Evolutionary conservation across 495 filamentous ascomycete genomes (phyloP).

Genomic region (Aspergillus baeticus): DNA sequence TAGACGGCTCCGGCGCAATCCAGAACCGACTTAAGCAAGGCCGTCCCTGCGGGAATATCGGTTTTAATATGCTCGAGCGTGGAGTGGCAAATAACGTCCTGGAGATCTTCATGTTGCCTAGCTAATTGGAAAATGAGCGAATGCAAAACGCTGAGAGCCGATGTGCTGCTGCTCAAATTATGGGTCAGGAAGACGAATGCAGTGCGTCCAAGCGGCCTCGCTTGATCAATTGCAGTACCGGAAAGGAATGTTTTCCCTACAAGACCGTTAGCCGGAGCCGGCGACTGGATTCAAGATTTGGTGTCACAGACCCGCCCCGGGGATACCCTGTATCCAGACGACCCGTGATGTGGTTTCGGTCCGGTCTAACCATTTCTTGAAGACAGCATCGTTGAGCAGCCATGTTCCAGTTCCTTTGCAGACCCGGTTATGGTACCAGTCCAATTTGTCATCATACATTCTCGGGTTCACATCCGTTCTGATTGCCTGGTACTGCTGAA

Average conservation of each 20-base stretch:
- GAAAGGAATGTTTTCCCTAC: constrained; percentile 1
- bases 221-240: neutral
- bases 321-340: neutral
- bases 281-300: too few species aligned
- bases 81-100: neutral
- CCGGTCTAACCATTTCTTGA: constrained; percentile 1
- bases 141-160: neutral
- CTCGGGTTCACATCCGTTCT: constrained; percentile 2
- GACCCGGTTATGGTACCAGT: neutral
- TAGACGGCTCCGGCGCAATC: neutral
- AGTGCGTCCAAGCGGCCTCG: neutral
- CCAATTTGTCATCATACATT: neutral
- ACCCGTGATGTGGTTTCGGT: neutral
- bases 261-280: too few species aligned
- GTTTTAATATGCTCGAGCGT: neutral
- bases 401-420: neutral
- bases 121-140: neutral
- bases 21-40: neutral
- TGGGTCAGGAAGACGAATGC: neutral
- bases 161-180: neutral
- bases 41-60: neutral
- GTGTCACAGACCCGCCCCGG: neutral
- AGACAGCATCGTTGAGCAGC: neutral
- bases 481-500: neutral
- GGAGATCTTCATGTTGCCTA: neutral